These are phyloP conservation scores for Trichosporon sp. DNA, from an alignment of 1,284 basidiomycete genomes.

Conservation along the genomic window DNA sequence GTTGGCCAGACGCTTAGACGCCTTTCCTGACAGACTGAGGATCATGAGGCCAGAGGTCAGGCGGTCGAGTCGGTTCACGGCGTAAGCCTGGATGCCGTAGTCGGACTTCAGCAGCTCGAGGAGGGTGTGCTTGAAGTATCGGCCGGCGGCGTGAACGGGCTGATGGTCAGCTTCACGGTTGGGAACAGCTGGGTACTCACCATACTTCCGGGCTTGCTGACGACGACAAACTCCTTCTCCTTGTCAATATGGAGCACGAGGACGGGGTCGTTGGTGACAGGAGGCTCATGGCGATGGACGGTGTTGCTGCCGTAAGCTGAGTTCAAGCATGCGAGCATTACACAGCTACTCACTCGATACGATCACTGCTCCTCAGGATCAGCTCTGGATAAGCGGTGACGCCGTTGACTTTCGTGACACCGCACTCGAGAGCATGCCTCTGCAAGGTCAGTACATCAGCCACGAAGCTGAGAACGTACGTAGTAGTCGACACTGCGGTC, in stretches of 20 bases:
- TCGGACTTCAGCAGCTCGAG: constrained; percentile 81
- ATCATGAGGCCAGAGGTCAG: constrained; percentile 97
- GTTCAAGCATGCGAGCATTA: no score
- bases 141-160: constrained; percentile 83
- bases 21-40: constrained; percentile 67
- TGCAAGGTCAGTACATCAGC: constrained; percentile 34
- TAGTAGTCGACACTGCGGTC: constrained; percentile 89
- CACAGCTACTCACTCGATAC: constrained; percentile 65
- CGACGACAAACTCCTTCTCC: constrained; percentile 76
- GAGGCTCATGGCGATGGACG: constrained; percentile 93
- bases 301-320: constrained; percentile 61
- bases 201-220: constrained; percentile 91
- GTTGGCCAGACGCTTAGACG: constrained; percentile 66
- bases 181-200: constrained; percentile 52
- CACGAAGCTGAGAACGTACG: constrained; percentile 54
- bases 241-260: constrained; percentile 71
- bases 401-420: constrained; percentile 90
- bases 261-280: constrained; percentile 80
- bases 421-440: constrained; percentile 88
- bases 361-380: constrained; percentile 78
- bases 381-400: constrained; percentile 70
- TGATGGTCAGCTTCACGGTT: constrained; percentile 33
- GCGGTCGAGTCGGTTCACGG: constrained; percentile 89
- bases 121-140: constrained; percentile 81
- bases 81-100: constrained; percentile 79